Evolutionary conservation across 2,329 filamentous ascomycete genomes (phyloP).

Genomic region (Chalara sp.): DNA sequence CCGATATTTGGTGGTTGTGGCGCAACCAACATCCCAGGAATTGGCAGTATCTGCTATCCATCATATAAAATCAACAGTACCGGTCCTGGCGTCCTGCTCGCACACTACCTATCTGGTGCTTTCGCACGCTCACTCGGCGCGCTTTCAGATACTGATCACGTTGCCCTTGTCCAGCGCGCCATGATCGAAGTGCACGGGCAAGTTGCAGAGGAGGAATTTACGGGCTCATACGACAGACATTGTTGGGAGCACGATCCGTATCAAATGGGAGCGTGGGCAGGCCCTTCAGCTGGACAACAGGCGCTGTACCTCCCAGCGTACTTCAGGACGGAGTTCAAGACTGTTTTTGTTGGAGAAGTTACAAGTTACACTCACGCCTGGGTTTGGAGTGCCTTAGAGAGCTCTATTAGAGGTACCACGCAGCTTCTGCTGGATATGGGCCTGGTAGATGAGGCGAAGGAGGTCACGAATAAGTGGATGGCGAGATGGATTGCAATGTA

Average conservation of each 20-base stretch:
- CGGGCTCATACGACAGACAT: constrained; percentile 55
- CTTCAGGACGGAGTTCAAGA: constrained; percentile 55
- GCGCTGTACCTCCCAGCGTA: constrained; percentile 66
- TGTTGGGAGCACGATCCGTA: constrained; percentile 60
- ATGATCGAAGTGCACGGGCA: constrained; percentile 63
- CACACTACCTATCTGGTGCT: constrained; percentile 46
- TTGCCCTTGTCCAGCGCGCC: constrained; percentile 54
- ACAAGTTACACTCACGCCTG: constrained; percentile 67
- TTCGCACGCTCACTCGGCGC: constrained; percentile 35
- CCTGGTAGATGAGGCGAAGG: constrained; percentile 63
- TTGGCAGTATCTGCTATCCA: constrained; percentile 60
- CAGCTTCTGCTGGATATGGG: constrained; percentile 60
- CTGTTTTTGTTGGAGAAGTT: constrained; percentile 65
- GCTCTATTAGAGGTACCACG: constrained; percentile 56
- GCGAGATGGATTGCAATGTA: constrained; percentile 43
- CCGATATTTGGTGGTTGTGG: constrained; percentile 34
- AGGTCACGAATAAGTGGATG: constrained; percentile 59
- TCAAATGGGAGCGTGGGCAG: constrained; percentile 56
- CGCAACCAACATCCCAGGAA: constrained; percentile 56
- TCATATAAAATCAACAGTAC: constrained; percentile 59
- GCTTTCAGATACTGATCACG: constrained; percentile 51
- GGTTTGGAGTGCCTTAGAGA: constrained; percentile 62
- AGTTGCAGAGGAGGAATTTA: constrained; percentile 53
- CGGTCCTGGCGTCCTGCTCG: constrained; percentile 55
- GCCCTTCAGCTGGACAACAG: constrained; percentile 57